Evolutionary conservation across 805 yeast genomes (phyloP), one percentile per base, ranked within the genome.

Genomic region (Cyberlindnera amylophila): DNA sequence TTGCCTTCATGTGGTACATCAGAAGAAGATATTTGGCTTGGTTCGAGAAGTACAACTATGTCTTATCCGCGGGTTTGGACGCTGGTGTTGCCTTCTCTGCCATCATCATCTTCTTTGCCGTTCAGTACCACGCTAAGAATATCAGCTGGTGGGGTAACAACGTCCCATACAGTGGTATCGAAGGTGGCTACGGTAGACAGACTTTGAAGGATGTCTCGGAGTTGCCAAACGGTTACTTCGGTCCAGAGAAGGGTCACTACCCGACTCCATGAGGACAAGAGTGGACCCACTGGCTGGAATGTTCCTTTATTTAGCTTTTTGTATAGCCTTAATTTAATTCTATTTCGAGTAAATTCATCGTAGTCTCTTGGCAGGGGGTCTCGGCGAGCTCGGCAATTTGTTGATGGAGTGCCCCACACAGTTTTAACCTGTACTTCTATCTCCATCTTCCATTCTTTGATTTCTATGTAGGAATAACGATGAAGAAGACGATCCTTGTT

Each of bases 121-220:
- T 71, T 4, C 64, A 66, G 45, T 77, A 69, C 53, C 68, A 74
- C 35, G 63, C 66, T 3, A 65, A 62, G 21, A 47, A 55, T 4
- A 39, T 80, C 12, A 47, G 61, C 32, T 82, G 88, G 88, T 82
- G 88, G 88, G 88, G 88, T 1, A 79, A 78, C 43, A 58, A 44
- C 13, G 71, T 69, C 12, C 32, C 55, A 0, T 54, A 50, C 37
- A 50, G 36, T 1, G 76, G 76, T 43, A 41, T 62, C 32, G 76
- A 72, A 35, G 68, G 64, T 32, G 63, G 60, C 29, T 21, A 31
- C 4, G 67, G 67, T 14, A 54, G 44, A 35, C 37, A 26, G 27
- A 12, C 50, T 8, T 23, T 49, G 24, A 36, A 15, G 30, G 42
- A 51, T 28, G 34, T 46, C 32, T 36, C 50, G 4, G 21, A n/a